Evolutionary conservation across 331 rosid genomes (phyloP).

Genomic region (Pyracantha coccinea): DNA sequence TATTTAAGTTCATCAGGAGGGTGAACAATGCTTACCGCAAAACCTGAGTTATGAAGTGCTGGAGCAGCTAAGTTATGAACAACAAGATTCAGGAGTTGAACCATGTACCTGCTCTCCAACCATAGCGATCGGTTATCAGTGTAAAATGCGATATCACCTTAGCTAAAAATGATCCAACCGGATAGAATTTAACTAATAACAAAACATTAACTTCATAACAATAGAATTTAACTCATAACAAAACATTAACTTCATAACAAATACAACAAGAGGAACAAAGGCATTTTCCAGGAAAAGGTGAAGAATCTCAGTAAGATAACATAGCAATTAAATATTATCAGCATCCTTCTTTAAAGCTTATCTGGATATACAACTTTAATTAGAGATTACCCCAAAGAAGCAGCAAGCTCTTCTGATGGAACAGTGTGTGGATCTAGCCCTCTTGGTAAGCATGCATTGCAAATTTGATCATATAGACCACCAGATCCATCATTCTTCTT

Average conservation of each 20-base stretch:
- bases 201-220: not conserved
- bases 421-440: slow-evolving; percentile 93
- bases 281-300: not conserved
- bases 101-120: slow-evolving; percentile 77
- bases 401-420: slow-evolving; percentile 88
- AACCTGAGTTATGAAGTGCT: slow-evolving; percentile 94
- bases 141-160: slow-evolving; percentile 11
- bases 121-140: slow-evolving; percentile 15
- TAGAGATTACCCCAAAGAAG: slow-evolving; percentile 71
- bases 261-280: not conserved
- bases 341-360: not conserved
- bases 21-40: slow-evolving; percentile 68
- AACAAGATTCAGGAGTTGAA: slow-evolving; percentile 86
- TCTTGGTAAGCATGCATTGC: slow-evolving; percentile 85
- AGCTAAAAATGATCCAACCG: not conserved
- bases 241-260: not conserved
- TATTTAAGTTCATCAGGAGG: slow-evolving; percentile 11
- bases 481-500: slow-evolving; percentile 50
- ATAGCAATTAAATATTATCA: not conserved
- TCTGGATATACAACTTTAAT: not conserved
- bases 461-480: slow-evolving; percentile 78
- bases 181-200: not conserved
- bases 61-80: slow-evolving; percentile 92
- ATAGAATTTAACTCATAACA: too few species aligned
- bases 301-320: slow-evolving; percentile 10